Conservation (phyloP, 176 grass and related monocot genomes). For the Zoysia japonica region DNA sequence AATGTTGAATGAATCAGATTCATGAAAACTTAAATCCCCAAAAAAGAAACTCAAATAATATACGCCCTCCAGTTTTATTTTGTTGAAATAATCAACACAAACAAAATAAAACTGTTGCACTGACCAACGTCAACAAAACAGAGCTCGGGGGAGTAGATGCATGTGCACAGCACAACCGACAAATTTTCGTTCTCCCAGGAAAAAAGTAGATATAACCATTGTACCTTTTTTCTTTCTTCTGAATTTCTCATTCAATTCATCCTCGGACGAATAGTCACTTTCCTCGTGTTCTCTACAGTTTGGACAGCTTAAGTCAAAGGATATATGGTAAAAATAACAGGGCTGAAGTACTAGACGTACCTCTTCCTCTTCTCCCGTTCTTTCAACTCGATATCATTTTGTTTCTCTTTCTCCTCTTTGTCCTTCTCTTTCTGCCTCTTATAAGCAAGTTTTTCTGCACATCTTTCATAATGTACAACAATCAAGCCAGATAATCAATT, state of each 20-base stretch:
- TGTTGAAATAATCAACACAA: too few relatives aligned
- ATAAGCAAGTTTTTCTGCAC: constrained; percentile 96
- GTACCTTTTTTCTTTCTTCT: constrained; percentile 66
- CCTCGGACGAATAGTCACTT: constrained; percentile 36
- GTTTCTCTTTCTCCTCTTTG: constrained; percentile 57
- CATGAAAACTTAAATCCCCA: neutral
- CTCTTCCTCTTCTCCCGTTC: constrained; percentile 68
- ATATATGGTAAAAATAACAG: neutral
- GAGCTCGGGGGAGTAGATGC: too few relatives aligned
- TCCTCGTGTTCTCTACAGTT: constrained; percentile 53
- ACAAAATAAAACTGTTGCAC: too few relatives aligned
- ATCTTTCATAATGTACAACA: constrained; percentile 68
- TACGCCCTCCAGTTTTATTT: too few relatives aligned
- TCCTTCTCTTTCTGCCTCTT: constrained; percentile 81
- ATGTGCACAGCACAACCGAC: neutral
- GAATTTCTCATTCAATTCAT: constrained; percentile 40
- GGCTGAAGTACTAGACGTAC: constrained; percentile 32
- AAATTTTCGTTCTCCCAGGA: neutral
- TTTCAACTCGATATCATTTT: constrained; percentile 46
- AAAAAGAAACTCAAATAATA: too few relatives aligned
- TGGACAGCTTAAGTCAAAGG: constrained; percentile 31
- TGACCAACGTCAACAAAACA: too few relatives aligned
- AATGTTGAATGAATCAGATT: constrained; percentile 2
- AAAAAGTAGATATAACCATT: constrained; percentile 1
- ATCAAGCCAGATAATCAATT: constrained; percentile 44